Percentiles rank a stretch among this genome's conserved stretches.
Conservation (phyloP, 2,329 filamentous ascomycete species). For the Sclerotiophoma versabilis region DNA sequence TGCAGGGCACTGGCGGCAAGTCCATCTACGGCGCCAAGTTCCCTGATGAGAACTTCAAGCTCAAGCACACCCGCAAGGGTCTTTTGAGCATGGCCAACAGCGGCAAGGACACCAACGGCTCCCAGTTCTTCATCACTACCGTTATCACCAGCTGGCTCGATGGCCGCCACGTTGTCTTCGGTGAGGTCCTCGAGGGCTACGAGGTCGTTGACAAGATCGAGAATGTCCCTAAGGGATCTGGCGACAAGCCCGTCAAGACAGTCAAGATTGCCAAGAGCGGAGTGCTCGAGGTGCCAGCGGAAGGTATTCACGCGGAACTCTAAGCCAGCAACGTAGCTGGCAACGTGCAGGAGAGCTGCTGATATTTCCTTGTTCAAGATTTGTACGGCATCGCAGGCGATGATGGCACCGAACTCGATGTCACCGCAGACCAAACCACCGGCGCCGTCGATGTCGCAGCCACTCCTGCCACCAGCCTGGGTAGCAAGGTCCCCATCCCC, state of each 20-base stretch:
- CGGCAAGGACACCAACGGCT: slow-evolving; percentile 81
- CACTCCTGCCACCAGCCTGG: slow-evolving; percentile 30
- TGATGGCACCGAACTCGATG: slow-evolving; percentile 53
- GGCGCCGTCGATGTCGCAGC: slow-evolving; percentile 35
- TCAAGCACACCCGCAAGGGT: slow-evolving; percentile 87
- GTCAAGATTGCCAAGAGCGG: slow-evolving; percentile 85
- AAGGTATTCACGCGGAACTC: slow-evolving; percentile 94
- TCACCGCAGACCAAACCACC: slow-evolving; percentile 39
- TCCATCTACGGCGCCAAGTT: slow-evolving; percentile 88
- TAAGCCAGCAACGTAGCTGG: slow-evolving; percentile 59
- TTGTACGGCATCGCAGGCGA: slow-evolving; percentile 53
- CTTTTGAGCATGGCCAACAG: slow-evolving; percentile 72
- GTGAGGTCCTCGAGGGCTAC: slow-evolving; percentile 86
- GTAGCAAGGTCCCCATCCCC: slow-evolving; percentile 27
- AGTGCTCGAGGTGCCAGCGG: slow-evolving; percentile 80
- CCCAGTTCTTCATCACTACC: slow-evolving; percentile 91
- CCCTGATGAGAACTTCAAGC: slow-evolving; percentile 92
- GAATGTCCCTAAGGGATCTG: slow-evolving; percentile 68
- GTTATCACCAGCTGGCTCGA: slow-evolving; percentile 83
- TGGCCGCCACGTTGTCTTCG: slow-evolving; percentile 85
- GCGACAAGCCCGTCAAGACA: slow-evolving; percentile 72
- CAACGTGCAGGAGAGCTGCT: slow-evolving; percentile 50
- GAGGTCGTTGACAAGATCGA: slow-evolving; percentile 82
- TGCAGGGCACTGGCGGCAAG: slow-evolving; percentile 78
- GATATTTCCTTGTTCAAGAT: slow-evolving; percentile 55